Evolutionary conservation across 1,284 basidiomycete species (phyloP).

Genomic region (Puccinia horiana): DNA sequence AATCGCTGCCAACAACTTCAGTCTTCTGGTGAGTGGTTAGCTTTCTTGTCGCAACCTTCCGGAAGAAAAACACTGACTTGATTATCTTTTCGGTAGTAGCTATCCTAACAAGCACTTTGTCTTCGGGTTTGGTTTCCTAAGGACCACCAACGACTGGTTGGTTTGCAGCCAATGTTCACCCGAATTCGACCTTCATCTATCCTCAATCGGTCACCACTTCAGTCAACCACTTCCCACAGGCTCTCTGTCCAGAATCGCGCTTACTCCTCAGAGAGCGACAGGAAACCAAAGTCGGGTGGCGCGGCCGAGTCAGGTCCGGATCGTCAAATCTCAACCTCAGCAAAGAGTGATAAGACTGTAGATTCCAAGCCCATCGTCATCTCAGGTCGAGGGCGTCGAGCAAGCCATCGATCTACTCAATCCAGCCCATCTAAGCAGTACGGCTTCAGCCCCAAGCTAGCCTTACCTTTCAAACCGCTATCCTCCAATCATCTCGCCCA

Average conservation of each 20-base stretch:
- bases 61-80: too few relatives aligned
- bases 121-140: background rate
- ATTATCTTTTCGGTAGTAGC: too few relatives aligned
- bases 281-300: slow-evolving; percentile 33
- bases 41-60: too few relatives aligned
- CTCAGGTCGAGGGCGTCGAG: slow-evolving; percentile 17
- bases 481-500: slow-evolving; percentile 41
- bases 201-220: background rate
- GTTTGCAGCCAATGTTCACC: slow-evolving; percentile 17
- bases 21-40: too few relatives aligned
- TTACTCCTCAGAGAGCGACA: slow-evolving; percentile 38
- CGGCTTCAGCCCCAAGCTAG: background rate
- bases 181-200: slow-evolving; percentile 6
- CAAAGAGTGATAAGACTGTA: background rate
- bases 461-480: slow-evolving; percentile 15
- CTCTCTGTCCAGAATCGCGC: background rate
- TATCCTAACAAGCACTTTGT: too few relatives aligned
- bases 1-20: too few relatives aligned
- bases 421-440: background rate
- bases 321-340: background rate
- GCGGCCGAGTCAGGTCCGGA: background rate
- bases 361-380: slow-evolving; percentile 34
- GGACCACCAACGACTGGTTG: background rate
- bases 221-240: background rate
- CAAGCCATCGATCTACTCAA: background rate